These are phyloP conservation scores for Urostyla sp. DNA, from an alignment of 73 alveolate species.

Conservation along the genomic window DNA sequence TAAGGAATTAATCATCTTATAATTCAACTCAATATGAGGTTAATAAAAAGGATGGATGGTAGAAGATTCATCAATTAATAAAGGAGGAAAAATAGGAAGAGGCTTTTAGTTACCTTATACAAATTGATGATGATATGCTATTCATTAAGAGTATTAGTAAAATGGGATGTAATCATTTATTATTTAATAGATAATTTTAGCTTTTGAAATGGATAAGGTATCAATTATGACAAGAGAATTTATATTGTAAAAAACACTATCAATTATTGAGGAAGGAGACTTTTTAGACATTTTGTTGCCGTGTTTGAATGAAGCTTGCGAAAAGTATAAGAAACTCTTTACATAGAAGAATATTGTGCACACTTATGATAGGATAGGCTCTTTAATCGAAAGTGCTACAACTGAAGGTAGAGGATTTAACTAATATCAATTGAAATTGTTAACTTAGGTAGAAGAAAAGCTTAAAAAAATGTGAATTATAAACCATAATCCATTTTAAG, in stretches of 20 bases:
- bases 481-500: no score
- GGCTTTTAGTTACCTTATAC: not conserved
- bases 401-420: no score
- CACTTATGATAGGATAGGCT: no score
- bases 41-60: conserved; percentile 29
- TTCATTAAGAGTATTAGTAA: conserved; percentile 13
- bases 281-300: conserved; percentile 22
- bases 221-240: not conserved
- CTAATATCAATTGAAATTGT: no score
- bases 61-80: not conserved
- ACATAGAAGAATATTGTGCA: no score
- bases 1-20: not conserved
- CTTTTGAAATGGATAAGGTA: conserved; percentile 33
- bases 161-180: conserved; percentile 19
- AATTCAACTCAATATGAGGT: not conserved
- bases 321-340: no score
- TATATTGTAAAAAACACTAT: not conserved
- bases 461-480: no score
- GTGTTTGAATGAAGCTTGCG: conserved; percentile 40
- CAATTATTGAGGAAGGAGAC: conserved; percentile 16
- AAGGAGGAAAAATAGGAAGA: not conserved
- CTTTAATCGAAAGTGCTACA: no score
- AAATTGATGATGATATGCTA: conserved; percentile 37
- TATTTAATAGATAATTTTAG: not conserved
- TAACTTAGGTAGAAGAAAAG: no score